Evolutionary conservation across 768 basidiomycete genomes (phyloP), one percentile per base, ranked within the genome.

Genomic region (Pulveroboletus ravenelii): DNA sequence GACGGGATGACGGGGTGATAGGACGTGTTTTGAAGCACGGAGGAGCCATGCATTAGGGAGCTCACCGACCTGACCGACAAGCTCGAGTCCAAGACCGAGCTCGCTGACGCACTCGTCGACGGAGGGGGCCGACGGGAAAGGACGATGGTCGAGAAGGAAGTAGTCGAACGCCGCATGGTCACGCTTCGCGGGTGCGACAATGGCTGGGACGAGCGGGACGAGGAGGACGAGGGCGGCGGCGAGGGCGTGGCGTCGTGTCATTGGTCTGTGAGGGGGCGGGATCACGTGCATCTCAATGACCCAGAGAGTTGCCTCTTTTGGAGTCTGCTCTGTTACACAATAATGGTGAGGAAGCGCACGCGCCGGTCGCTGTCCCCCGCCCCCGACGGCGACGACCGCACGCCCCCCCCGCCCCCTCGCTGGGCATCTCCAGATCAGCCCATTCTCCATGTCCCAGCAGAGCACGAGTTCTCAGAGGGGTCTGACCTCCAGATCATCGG

Each of bases 41-140:
- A 96, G 83, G 15, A 99, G 73, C 89, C 90, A 99, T 69, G 89
- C 78, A 48, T 90, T 74, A 27, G 69, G 63, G 6, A 99, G 78
- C 63, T 93, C 86, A 45, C 96, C 93, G 23, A 84, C 85, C 58
- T 81, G 87, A 63, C 94, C 91, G 50, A 98, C 86, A 42, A 96
- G 72, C 69, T 97, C 87, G 18, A 92, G 85, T n/a, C 83, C 84
- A 8, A 92, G 74, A 13, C 83, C 84, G 10, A 98, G 76, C 0
- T 72, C 66, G 7, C 64, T 41, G 6, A 83, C 77, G 50, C 85
- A 75, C 55, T 88, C 82, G 49, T 70, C 69, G 53, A 89, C 76
- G 57, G 82, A 76, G 56, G 78, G 75, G 74, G 75, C 53, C 29
- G 73, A 71, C 9, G 71, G 66, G 6, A 62, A 59, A 40, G 87